Base-by-base conservation (phyloP, 2,329 filamentous ascomycete genomes). In the Fusarium sp. region DNA sequence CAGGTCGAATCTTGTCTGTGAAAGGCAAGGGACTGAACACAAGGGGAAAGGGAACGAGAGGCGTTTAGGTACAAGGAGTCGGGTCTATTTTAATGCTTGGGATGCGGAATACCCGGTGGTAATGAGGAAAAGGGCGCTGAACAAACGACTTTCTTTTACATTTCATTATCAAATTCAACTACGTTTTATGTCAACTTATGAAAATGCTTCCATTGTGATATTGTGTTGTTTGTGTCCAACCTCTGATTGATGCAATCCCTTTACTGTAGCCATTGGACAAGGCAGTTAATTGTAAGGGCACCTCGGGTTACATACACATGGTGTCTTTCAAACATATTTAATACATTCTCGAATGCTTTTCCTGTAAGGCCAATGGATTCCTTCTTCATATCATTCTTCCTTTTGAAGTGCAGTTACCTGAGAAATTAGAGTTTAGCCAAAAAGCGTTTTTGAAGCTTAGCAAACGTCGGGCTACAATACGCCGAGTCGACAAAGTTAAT, bases 51-150 rank as follows among this genome's bases (percentile, higher is more conserved):
- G 45, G 49, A 25, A 47, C 6, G 44, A 56, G 59, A 50, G 68
- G 63, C 62, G 56, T 73, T 62, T 54, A 44, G 61, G 37, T 46
- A 41, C 60, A 52, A 53, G 67, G 63, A 51, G 63, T 64, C 23
- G 35, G 17, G 9, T 37, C 9, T 37, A 9, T 37, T 37, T 37
- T 33, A 15, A 33, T 33, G 30, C 30, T 33, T 19, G 35, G 30
- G 50, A 55, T 59, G 50, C 60, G 59, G 60, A 71, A 73, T 73
- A 73, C 71, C 71, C 70, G 33, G 48, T 25, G 40, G n/a, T 56
- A 43, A 27, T 49, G 50, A 50, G 52, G 43, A 61, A 50, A 57
- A 43, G 61, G 48, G 30, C 41, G 35, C 32, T 60, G 43, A 46
- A 53, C 43, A 54, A 55, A 51, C 49, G 48, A 37, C 39, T 50